These are phyloP conservation scores for Leonotis leonurus DNA, from an alignment of 257 asterid species.

Conservation along the genomic window DNA sequence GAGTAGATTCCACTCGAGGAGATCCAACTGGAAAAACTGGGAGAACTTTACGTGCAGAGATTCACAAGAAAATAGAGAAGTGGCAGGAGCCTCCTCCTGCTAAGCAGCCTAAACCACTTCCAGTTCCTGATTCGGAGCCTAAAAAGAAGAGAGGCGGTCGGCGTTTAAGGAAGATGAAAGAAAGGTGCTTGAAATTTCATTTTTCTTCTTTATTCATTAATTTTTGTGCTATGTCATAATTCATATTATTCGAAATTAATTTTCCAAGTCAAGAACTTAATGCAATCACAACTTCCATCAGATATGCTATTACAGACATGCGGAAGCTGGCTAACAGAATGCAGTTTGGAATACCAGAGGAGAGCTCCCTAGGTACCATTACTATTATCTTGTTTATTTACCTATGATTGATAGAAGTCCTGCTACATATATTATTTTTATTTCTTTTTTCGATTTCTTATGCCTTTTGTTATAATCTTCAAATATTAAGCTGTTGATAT, in stretches of 20 bases:
- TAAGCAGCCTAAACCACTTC: constrained; percentile 95
- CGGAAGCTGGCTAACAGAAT: constrained; percentile 92
- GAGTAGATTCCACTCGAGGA: constrained; percentile 80
- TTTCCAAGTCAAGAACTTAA: constrained; percentile 11
- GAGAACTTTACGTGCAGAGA: constrained; percentile 61
- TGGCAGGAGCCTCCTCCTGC: constrained; percentile 99
- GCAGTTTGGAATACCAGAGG: constrained; percentile 95
- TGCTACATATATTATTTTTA: not conserved
- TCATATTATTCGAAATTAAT: not conserved
- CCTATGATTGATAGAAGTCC: not conserved
- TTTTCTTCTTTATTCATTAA: not conserved
- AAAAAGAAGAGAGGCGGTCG: constrained; percentile 97
- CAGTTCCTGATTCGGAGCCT: constrained; percentile 99
- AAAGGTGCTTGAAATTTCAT: constrained; percentile 43
- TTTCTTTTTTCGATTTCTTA: not conserved
- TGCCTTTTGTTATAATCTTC: not conserved
- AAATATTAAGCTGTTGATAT: not conserved
- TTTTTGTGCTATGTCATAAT: not conserved
- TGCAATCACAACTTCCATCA: constrained; percentile 21
- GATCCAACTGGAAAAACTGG: constrained; percentile 87
- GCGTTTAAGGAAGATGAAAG: constrained; percentile 93
- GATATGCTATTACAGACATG: constrained; percentile 97
- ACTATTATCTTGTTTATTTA: not conserved
- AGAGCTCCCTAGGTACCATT: constrained; percentile 79
- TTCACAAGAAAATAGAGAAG: constrained; percentile 86